Evolutionary conservation across 2,329 filamentous ascomycete species (phyloP), one percentile per base, ranked within the genome.

Genomic region (Trichoderma citrinoviride): DNA sequence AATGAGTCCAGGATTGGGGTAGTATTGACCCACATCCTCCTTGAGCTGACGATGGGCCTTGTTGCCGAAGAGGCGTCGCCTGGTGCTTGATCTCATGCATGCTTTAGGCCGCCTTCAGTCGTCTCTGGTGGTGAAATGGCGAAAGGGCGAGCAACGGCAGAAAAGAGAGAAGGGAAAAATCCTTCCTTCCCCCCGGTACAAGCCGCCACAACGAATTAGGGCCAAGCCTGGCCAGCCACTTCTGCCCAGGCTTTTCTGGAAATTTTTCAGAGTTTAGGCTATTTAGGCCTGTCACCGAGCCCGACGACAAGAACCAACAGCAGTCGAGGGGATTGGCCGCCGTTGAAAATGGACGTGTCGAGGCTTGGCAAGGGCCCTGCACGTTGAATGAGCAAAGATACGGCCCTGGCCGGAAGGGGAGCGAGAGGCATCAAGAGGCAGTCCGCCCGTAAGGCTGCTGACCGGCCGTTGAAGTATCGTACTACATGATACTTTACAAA

Each of bases 41-140:
- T 27, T 61, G 58, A 61, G 60, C 60, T 62, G 60, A 62, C 60
- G 60, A 62, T 53, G 49, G 40, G 40, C 49, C 49, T 46, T 62
- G 46, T 62, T 62, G 49, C 60, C 60, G 60, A 62, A 62, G 60
- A 62, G 60, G 58, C 58, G 58, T 40, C 25, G 21, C 46, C 21
- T 60, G 56, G 56, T 21, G 56, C 58, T 62, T 62, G 60, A 62
- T 62, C 60, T 62, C 60, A 37, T 62, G 60, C 60, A 62, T 62
- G 49, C 23, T 37, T 37, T 53, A 53, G 49, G 40, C 60, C 43
- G 60, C 27, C 33, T 19, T 62, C 23, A 21, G 60, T 62, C 49
- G 60, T 54, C 33, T 14, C 14, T 37, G 37, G 44, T 46, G 49
- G 49, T 46, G 50, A 53, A 62, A 54, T 53, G 33, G 33, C 8